Evolutionary conservation across 2,329 filamentous ascomycete genomes (phyloP), one percentile per base, ranked within the genome.

Genomic region (Aspergillus spinulosporus): DNA sequence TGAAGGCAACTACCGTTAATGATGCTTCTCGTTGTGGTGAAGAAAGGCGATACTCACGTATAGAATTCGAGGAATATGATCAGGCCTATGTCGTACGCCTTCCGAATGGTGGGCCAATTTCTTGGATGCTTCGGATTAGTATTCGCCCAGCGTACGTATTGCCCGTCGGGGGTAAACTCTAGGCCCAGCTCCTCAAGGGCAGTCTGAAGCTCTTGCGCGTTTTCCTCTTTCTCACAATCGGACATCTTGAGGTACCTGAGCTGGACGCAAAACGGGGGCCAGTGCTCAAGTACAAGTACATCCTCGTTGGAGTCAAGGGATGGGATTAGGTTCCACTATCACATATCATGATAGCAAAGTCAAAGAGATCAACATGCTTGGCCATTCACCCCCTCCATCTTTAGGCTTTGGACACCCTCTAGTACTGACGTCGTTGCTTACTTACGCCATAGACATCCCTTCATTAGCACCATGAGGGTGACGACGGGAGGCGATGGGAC

Each of bases 11-110:
- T 9, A n/a, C 2, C 1, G 48, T 59, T 39, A 55, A 29, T 12
- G 11, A n/a, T 15, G 5, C 9, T 29, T 3, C n/a, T 29, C 5
- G 8, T 21, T 15, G 12, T 5, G 26, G 2, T 4, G 15, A 37
- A 9, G 3, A 12, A n/a, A 3, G 12, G n/a, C 4, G 48, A 5
- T 21, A 60, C 62, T 44, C 56, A 66, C 62, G 61, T 63, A 49
- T 63, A 66, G 34, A 66, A 58, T 21, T 68, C 66, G 11, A 67
- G 42, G 14, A 67, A 49, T 37, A 63, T 56, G 34, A 68, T 66
- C 11, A 68, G 31, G 0, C 56, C 42, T 7, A 59, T 65, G 50
- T 68, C 65, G 28, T 64, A 66, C 11, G 55, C 42, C 55, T 66
- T 66, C 9, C 64, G 59, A 2, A 55, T 14, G 3, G 44, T 39